Conservation (phyloP, 2,329 filamentous ascomycete species). For the Talaromyces sp. region DNA sequence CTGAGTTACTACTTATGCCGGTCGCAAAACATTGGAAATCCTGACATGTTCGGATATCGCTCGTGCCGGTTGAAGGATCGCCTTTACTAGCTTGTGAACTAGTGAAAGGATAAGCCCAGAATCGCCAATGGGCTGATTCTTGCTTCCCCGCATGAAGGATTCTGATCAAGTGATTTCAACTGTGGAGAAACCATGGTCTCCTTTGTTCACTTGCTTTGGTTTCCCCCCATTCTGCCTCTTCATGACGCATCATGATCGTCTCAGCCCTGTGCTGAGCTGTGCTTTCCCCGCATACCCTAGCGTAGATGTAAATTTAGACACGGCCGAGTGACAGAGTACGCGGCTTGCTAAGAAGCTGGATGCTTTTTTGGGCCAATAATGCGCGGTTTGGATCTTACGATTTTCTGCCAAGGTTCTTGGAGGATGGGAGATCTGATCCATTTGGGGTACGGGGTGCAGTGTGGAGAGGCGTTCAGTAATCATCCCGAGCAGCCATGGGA, state of each 20-base stretch:
- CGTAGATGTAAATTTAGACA: background rate
- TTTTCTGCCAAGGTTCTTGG: background rate
- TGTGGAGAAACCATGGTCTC: too few relatives aligned
- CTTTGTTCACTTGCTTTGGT: too few relatives aligned
- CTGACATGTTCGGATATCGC: too few relatives aligned
- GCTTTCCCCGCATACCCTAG: too few relatives aligned
- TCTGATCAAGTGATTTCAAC: background rate
- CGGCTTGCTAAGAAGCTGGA: too few relatives aligned
- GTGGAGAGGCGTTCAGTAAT: background rate
- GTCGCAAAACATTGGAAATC: too few relatives aligned
- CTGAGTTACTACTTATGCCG: too few relatives aligned
- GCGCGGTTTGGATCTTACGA: background rate
- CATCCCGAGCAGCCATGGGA: background rate
- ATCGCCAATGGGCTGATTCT: background rate
- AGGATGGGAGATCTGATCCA: background rate
- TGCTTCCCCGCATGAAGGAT: background rate
- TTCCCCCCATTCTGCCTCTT: too few relatives aligned
- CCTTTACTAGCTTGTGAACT: too few relatives aligned
- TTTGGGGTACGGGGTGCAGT: background rate
- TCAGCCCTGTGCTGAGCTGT: too few relatives aligned
- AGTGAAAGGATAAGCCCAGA: background rate
- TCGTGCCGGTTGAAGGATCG: too few relatives aligned
- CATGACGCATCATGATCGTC: too few relatives aligned
- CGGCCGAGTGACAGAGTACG: background rate
- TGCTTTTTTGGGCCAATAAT: background rate